These are phyloP conservation scores for Chaetomium fimeti DNA, from an alignment of 495 filamentous ascomycete genomes.

Conservation along the genomic window DNA sequence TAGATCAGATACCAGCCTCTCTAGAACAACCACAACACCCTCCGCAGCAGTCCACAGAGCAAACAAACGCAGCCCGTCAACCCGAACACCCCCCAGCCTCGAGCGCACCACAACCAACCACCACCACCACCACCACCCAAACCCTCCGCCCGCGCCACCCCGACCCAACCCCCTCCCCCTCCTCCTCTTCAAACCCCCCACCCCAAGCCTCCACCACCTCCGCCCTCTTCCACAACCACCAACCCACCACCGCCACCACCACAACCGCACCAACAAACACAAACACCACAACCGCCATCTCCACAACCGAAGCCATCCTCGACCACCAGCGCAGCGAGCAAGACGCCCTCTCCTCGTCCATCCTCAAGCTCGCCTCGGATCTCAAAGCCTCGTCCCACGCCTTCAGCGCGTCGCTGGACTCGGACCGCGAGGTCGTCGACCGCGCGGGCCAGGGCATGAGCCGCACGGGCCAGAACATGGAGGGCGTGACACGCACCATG, in stretches of 20 bases:
- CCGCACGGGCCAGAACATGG: slow-evolving; percentile 69
- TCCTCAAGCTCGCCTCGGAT: slow-evolving; percentile 71
- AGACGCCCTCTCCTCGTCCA: slow-evolving; percentile 75
- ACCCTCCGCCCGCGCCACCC: slow-evolving; percentile 29
- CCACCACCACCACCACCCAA: slow-evolving; percentile 29
- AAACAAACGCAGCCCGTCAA: slow-evolving; percentile 3
- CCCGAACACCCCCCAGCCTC: slow-evolving; percentile 17
- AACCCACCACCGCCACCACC: not conserved
- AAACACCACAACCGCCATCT: slow-evolving; percentile 27
- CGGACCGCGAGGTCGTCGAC: slow-evolving; percentile 68
- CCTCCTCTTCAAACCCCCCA: slow-evolving; percentile 26
- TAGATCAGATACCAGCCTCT: slow-evolving; percentile 17
- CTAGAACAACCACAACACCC: slow-evolving; percentile 18
- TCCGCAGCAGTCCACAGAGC: not conserved
- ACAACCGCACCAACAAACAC: slow-evolving; percentile 14
- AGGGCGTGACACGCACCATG: slow-evolving; percentile 71
- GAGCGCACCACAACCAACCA: slow-evolving; percentile 15
- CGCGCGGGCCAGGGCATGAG: slow-evolving; percentile 72
- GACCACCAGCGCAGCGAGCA: slow-evolving; percentile 74
- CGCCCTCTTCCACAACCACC: slow-evolving; percentile 42
- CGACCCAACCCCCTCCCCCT: slow-evolving; percentile 4
- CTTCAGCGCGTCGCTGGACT: slow-evolving; percentile 67
- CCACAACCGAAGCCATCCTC: slow-evolving; percentile 63
- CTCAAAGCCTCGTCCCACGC: slow-evolving; percentile 72
- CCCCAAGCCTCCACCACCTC: slow-evolving; percentile 16